Conservation (phyloP, 2,329 filamentous ascomycete species). For the Sclerotinia spermophila region DNA sequence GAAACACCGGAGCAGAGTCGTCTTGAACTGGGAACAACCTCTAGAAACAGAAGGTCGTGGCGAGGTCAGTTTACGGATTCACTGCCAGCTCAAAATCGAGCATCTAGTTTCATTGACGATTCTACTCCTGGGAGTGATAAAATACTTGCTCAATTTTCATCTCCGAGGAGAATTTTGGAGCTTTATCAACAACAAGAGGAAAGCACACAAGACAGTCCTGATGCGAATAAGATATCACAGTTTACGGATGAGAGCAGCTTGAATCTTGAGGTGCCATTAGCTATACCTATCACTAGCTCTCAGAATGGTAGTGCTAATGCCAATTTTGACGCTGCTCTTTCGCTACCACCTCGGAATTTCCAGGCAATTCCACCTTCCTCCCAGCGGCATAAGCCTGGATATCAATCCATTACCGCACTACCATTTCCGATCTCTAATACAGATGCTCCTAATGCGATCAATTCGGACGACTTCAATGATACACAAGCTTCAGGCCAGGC, state of each 20-base stretch:
- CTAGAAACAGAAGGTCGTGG: background rate
- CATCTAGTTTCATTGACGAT: constrained; percentile 52
- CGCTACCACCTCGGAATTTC: background rate
- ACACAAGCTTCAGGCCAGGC: background rate
- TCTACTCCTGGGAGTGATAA: constrained; percentile 47
- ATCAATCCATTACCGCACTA: background rate
- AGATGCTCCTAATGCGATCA: background rate
- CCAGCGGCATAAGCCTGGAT: background rate
- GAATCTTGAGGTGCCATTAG: constrained; percentile 1
- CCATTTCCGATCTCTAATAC: background rate
- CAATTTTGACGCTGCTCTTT: background rate
- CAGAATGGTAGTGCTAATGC: background rate
- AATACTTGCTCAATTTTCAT: constrained; percentile 38
- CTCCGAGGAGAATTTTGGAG: constrained; percentile 51
- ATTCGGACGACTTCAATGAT: background rate
- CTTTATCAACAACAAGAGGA: constrained; percentile 44
- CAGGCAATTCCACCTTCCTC: background rate
- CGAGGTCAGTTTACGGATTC: background rate
- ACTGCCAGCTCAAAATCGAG: constrained; percentile 39
- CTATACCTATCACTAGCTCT: background rate
- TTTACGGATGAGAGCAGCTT: constrained; percentile 10
- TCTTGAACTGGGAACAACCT: background rate
- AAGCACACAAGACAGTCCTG: constrained; percentile 30
- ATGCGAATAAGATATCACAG: constrained; percentile 7
- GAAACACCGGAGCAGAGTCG: background rate